Evolutionary conservation across 768 basidiomycete species (phyloP), one percentile per base, ranked within the genome.

Genomic region (Amanita fuliginea): DNA sequence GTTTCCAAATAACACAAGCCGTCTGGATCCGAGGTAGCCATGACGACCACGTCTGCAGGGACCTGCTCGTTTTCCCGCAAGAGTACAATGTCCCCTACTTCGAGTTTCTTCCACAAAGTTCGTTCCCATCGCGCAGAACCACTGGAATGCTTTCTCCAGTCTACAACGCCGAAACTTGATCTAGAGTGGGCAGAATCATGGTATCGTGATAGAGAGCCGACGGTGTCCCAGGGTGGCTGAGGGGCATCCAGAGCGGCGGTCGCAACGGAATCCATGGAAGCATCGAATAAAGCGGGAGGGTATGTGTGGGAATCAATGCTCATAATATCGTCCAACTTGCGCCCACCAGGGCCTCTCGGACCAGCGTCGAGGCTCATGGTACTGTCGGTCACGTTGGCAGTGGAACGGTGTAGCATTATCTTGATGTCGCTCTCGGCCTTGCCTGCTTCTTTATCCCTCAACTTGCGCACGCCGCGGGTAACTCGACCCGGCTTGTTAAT

Each of bases 51-150:
- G 60, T 99, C 95, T 6, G 95, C 95, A 0, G 95, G 95, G 10
- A 98, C 86, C 66, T 96, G 95, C 44, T 97, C 95, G 64, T 97
- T 87, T 55, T 97, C 92, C 51, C 85, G 72, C 30, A 98, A 71
- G 6, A 97, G 69, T 26, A 98, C 89, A 18, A 97, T 67, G 60
- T 98, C 95, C n/a, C 95, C 95, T 9, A 97, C 93, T 61, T 96
- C 93, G 39, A 98, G 74, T 72, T 98, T 97, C 74, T 98, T 97
- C 95, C 95, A 98, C 1, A 98, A 69, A 11, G 95, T 98, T 49
- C 95, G 73, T 60, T 97, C 93, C 95, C 95, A 98, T 22, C 75
- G 73, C 2, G 90, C 83, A 3, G 81, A 77, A 0, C 91, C 91
- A 3, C 70, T 70, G 2, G 76, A 67, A 33, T 77, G 79, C 42